Evolutionary conservation across 2,329 filamentous ascomycete genomes (phyloP).

Genomic region (Magnaporthiopsis incrustans): DNA sequence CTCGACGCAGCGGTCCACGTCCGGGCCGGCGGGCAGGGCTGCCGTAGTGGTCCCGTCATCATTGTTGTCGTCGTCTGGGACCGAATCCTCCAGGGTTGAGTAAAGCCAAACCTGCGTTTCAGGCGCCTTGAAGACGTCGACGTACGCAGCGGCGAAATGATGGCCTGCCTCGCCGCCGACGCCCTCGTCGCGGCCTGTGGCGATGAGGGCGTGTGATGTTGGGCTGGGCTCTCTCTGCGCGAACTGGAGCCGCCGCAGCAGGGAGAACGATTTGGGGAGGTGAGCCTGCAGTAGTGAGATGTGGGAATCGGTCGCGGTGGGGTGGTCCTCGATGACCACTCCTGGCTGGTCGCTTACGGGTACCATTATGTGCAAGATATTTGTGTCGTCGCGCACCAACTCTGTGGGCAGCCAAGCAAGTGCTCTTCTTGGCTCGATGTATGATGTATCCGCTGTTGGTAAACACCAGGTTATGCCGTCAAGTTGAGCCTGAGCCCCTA

Average conservation of each 20-base stretch:
- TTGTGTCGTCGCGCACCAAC: too few species aligned
- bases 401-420: too few species aligned
- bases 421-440: too few species aligned
- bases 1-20: slow-evolving; percentile 19
- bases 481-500: too few species aligned
- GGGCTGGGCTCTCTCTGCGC: slow-evolving; percentile 29
- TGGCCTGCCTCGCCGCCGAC: background rate
- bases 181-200: slow-evolving; percentile 12
- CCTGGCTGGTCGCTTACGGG: too few species aligned
- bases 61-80: background rate
- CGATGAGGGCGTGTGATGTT: slow-evolving; percentile 34
- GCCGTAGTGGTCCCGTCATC: background rate
- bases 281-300: slow-evolving; percentile 39
- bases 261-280: slow-evolving; percentile 50
- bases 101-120: slow-evolving; percentile 62
- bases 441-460: too few species aligned
- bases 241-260: slow-evolving; percentile 58
- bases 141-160: slow-evolving; percentile 48
- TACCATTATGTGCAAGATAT: too few species aligned
- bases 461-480: too few species aligned
- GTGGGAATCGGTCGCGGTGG: slow-evolving; percentile 20
- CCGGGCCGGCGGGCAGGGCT: slow-evolving; percentile 3
- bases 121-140: slow-evolving; percentile 51
- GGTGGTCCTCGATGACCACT: too few species aligned
- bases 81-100: slow-evolving; percentile 36